Evolutionary conservation across 2,329 filamentous ascomycete species (phyloP), one percentile per base, ranked within the genome.

Genomic region (Neonectria neomacrospora): DNA sequence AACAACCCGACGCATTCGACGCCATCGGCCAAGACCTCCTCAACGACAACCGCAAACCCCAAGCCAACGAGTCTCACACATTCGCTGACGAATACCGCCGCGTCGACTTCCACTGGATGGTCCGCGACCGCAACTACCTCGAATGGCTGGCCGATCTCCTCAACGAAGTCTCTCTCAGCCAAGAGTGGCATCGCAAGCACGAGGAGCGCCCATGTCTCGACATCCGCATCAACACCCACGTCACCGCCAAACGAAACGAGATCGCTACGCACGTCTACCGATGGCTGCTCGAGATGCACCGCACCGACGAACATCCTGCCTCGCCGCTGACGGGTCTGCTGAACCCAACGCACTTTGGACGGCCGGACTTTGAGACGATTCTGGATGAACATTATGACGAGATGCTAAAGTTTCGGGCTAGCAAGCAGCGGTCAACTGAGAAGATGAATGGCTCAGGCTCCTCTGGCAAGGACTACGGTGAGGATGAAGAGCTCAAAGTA

Each of bases 51-150:
- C 64, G 26, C 48, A 71, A 69, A 8, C 66, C 63, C 2, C 56
- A 69, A 42, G 64, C 70, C 1, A 34, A 67, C 1, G 39, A 61
- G 6, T 58, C 69, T 1, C 69, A 71, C 5, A 72, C 70, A 2
- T 80, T 79, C 32, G 71, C 76, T 1, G 67, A 76, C 22, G 75
- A 77, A 58, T 82, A 83, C 65, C 81, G 85, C 34, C 80, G 85
- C 4, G 81, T 87, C 1, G 86, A 88, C 68, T 87, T 88, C 61
- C 85, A 88, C 73, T 88, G 86, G 86, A 86, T 85, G 66, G 85
- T 88, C 1, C 83, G 85, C 22, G 85, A 88, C 50, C 80, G 81
- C 59, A 86, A 87, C 72, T 80, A 85, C 54, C 79, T 88, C 0
- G 77, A 84, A 3, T 88, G 86, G 86, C 84, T 88, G 54, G 85